Conservation (phyloP, 345 rosid species). For the Pugionium dolabratum region DNA sequence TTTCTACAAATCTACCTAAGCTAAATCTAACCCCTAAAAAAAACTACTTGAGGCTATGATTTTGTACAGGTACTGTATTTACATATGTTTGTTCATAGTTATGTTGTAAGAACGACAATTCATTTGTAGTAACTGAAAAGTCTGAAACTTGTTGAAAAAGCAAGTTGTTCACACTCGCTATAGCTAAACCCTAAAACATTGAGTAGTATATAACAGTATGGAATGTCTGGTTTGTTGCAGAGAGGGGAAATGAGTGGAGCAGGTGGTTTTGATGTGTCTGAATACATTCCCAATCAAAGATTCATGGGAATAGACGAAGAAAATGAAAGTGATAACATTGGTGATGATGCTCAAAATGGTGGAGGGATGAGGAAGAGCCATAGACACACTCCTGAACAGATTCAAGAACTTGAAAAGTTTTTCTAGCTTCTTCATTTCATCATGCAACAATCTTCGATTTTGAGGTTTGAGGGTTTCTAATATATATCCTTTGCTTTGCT, state of each 20-base stretch:
- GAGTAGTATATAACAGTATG: neutral
- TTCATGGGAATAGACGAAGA: slow-evolving; percentile 40
- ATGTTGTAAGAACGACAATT: too few relatives aligned
- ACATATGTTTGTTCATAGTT: too few relatives aligned
- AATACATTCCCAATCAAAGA: slow-evolving; percentile 39
- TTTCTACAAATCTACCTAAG: too few relatives aligned
- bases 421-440: neutral
- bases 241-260: slow-evolving; percentile 47
- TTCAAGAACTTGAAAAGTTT: slow-evolving; percentile 67
- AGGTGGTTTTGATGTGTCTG: slow-evolving; percentile 41
- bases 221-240: slow-evolving; percentile 32
- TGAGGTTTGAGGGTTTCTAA: neutral
- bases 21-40: too few relatives aligned
- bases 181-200: neutral
- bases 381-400: slow-evolving; percentile 61
- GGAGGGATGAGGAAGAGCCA: slow-evolving; percentile 48
- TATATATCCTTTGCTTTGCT: neutral
- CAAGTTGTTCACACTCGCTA: neutral
- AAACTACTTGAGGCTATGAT: too few relatives aligned
- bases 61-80: too few relatives aligned
- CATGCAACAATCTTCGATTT: slow-evolving; percentile 16
- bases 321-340: slow-evolving; percentile 47
- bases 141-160: neutral
- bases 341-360: slow-evolving; percentile 48
- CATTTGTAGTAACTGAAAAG: too few relatives aligned